Percentiles rank a stretch among this genome's conserved stretches.
These are phyloP conservation scores for Nakazawaea populi DNA, from an alignment of 805 yeast species.

Conservation along the genomic window DNA sequence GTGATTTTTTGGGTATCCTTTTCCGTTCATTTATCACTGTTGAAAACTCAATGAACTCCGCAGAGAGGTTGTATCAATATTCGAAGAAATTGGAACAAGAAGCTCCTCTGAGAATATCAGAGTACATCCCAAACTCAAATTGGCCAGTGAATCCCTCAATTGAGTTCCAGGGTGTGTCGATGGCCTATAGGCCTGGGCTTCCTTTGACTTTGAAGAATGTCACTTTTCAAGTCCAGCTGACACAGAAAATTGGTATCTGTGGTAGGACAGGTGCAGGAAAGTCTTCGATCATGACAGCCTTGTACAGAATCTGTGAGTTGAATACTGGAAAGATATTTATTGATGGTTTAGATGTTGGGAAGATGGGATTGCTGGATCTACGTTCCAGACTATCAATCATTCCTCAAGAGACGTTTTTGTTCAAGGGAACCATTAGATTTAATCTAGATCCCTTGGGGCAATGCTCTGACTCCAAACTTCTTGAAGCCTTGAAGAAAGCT, in stretches of 20 bases:
- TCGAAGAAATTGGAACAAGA: constrained; percentile 56
- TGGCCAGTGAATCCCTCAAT: constrained; percentile 69
- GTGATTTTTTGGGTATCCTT: constrained; percentile 24
- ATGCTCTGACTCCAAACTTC: constrained; percentile 42
- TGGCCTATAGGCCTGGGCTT: constrained; percentile 57
- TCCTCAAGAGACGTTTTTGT: constrained; percentile 69
- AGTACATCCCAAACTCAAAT: constrained; percentile 34
- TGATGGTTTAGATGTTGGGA: constrained; percentile 50
- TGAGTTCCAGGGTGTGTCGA: constrained; percentile 45
- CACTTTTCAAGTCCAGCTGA: constrained; percentile 20
- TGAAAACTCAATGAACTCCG: constrained; percentile 56
- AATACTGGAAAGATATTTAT: constrained; percentile 36
- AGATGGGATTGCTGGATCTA: constrained; percentile 46
- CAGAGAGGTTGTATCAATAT: constrained; percentile 55
- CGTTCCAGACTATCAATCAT: constrained; percentile 59
- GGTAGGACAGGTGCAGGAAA: constrained; percentile 61
- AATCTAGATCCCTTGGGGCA: constrained; percentile 61
- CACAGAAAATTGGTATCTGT: constrained; percentile 26
- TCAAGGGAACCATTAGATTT: constrained; percentile 50
- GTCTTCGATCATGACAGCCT: constrained; percentile 64
- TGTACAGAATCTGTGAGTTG: constrained; percentile 63
- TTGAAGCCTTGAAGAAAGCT: constrained; percentile 55
- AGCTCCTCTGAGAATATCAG: constrained; percentile 40
- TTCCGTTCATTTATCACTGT: constrained; percentile 37
- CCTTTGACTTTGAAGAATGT: constrained; percentile 62